phyloP scores from a whole-genome alignment of 768 basidiomycete species.

The Russula sp. region DNA sequence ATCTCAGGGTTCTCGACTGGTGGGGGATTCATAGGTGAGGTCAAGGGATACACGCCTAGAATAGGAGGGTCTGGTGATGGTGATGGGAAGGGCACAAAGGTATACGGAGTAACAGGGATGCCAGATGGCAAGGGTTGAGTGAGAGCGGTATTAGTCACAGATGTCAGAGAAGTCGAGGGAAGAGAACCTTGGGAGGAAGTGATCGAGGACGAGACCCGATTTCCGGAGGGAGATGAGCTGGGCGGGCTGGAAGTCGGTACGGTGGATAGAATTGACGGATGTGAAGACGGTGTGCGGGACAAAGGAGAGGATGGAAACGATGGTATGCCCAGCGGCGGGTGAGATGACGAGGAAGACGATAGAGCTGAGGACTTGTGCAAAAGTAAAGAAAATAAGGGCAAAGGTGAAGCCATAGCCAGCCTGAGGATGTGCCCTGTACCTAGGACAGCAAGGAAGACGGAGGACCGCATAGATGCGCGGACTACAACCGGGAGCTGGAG shows the following conservation, averaged over 20 bases:
- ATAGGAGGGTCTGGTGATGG: conserved; percentile 45
- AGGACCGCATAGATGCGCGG: background rate
- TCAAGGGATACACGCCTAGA: conserved; percentile 46
- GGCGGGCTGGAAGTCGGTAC: background rate
- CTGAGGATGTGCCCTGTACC: conserved; percentile 1
- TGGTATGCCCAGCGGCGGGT: background rate
- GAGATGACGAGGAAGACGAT: background rate
- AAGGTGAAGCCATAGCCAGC: background rate
- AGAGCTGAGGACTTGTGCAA: background rate
- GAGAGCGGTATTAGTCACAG: background rate
- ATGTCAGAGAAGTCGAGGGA: background rate
- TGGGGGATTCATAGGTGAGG: conserved; percentile 51
- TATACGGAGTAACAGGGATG: conserved; percentile 10
- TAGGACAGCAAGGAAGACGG: background rate
- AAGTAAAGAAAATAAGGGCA: background rate
- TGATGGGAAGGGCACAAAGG: conserved; percentile 19
- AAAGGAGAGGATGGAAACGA: background rate
- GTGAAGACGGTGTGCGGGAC: background rate
- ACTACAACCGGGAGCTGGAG: too few species aligned
- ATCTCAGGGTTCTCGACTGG: conserved; percentile 38
- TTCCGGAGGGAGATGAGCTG: conserved; percentile 4
- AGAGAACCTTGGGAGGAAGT: background rate
- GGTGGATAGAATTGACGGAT: background rate
- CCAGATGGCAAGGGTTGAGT: conserved; percentile 5
- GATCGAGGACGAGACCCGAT: conserved; percentile 10